Conservation (phyloP, 176 grass and related monocot genomes). For the Typha latifolia region DNA sequence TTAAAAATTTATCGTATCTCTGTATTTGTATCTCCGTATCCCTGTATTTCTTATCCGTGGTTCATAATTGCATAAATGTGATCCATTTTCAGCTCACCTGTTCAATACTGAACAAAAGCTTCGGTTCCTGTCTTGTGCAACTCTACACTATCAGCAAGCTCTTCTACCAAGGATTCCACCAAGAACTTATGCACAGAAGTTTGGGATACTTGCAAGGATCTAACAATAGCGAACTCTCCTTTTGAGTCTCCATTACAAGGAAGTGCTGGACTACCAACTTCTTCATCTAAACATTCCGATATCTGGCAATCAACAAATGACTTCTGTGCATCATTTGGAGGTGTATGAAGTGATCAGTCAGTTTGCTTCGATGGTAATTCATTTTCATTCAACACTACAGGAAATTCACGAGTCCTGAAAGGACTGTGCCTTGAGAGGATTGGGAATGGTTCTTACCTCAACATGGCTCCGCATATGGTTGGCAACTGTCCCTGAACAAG, state of each 20-base stretch:
- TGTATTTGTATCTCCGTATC: background rate
- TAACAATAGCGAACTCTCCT: constrained; percentile 40
- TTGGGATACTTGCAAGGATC: constrained; percentile 67
- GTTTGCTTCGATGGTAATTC: constrained; percentile 49
- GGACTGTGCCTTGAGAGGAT: constrained; percentile 82
- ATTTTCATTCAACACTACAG: constrained; percentile 38
- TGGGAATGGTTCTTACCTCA: constrained; percentile 59
- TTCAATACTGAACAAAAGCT: constrained; percentile 34
- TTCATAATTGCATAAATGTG: constrained; percentile 44
- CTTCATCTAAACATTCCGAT: constrained; percentile 45
- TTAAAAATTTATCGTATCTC: no score
- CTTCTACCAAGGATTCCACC: background rate
- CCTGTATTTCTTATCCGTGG: no score
- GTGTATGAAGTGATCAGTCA: constrained; percentile 4
- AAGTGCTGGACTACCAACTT: background rate
- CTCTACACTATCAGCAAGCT: constrained; percentile 9
- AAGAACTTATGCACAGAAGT: constrained; percentile 43
- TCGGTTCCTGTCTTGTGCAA: constrained; percentile 57
- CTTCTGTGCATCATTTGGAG: constrained; percentile 51
- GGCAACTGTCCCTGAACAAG: constrained; percentile 44
- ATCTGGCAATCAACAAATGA: constrained; percentile 42
- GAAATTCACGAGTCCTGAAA: constrained; percentile 19
- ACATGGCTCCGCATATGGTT: constrained; percentile 84
- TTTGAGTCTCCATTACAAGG: constrained; percentile 27
- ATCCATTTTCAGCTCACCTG: constrained; percentile 67